Evolutionary conservation across 169 alveolate species (phyloP).

Genomic region (Plasmodium sp.): DNA sequence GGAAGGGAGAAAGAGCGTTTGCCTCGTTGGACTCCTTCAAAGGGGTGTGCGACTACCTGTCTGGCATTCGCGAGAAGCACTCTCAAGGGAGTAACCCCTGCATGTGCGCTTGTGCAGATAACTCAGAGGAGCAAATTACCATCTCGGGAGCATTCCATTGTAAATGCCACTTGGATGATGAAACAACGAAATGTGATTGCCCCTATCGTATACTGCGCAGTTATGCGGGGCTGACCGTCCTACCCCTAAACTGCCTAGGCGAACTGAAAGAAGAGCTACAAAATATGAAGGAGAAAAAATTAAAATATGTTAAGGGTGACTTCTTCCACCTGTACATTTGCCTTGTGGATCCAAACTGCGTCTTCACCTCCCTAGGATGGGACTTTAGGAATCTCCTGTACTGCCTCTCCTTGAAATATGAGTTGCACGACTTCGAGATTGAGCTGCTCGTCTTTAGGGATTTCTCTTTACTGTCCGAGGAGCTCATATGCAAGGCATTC

Average conservation of each 20-base stretch:
- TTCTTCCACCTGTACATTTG: constrained; percentile 55
- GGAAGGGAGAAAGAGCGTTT: not conserved
- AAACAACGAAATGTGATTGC: not conserved
- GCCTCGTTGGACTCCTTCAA: not conserved
- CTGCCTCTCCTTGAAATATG: constrained; percentile 44
- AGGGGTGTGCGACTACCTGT: not conserved
- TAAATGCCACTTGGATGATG: not conserved
- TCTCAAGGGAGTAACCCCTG: not conserved
- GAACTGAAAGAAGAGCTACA: constrained; percentile 64
- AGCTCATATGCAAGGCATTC: not conserved
- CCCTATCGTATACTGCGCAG: not conserved
- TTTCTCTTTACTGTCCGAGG: not conserved
- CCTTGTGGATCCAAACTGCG: constrained; percentile 33
- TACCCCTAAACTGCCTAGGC: constrained; percentile 38
- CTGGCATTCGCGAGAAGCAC: not conserved
- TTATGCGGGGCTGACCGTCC: not conserved
- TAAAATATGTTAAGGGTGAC: constrained; percentile 22
- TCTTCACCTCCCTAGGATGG: constrained; percentile 22
- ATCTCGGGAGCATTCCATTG: not conserved
- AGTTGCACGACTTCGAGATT: constrained; percentile 35
- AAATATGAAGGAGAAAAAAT: constrained; percentile 31
- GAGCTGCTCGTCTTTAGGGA: constrained; percentile 51
- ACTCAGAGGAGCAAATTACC: not conserved
- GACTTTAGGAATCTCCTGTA: constrained; percentile 57
- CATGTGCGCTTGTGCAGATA: not conserved